Conservation (phyloP, 148 eudicot species). For the Polygonum aviculare region DNA sequence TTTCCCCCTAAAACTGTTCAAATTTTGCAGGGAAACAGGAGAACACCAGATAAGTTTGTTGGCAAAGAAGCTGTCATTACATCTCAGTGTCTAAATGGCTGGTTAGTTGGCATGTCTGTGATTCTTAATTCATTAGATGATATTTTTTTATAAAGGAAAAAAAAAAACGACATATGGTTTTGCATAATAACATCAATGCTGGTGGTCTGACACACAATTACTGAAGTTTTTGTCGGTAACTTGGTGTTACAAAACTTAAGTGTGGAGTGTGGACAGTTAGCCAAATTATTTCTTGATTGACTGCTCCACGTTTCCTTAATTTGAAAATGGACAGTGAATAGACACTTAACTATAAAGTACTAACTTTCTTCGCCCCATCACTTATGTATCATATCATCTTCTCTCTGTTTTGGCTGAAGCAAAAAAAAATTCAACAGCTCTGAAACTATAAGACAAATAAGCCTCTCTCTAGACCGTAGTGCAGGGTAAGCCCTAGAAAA, state of each 20-base stretch:
- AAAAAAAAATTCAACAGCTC: background rate
- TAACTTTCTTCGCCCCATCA: background rate
- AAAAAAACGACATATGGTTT: background rate
- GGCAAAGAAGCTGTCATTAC: constrained; percentile 92
- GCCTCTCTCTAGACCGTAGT: no score
- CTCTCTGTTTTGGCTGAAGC: background rate
- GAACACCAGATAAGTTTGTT: constrained; percentile 86
- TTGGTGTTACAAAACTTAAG: background rate
- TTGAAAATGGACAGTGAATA: no score
- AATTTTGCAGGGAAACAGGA: constrained; percentile 69
- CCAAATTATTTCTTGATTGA: no score
- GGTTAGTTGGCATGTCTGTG: constrained; percentile 42
- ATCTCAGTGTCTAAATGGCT: constrained; percentile 89
- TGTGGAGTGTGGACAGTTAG: no score
- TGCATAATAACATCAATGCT: background rate
- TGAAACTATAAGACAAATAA: background rate
- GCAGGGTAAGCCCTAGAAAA: no score
- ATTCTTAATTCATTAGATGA: background rate
- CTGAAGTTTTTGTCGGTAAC: background rate
- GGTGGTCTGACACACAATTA: background rate
- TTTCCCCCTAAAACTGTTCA: background rate
- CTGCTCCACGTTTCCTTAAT: no score
- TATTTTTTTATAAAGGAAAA: background rate
- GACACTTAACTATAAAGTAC: background rate
- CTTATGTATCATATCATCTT: background rate